A percentile compares a stretch with the other conserved stretches of the same genome.
Evolutionary conservation across 2,329 filamentous ascomycete species (phyloP).

Genomic region (Hypomyces perniciosus): DNA sequence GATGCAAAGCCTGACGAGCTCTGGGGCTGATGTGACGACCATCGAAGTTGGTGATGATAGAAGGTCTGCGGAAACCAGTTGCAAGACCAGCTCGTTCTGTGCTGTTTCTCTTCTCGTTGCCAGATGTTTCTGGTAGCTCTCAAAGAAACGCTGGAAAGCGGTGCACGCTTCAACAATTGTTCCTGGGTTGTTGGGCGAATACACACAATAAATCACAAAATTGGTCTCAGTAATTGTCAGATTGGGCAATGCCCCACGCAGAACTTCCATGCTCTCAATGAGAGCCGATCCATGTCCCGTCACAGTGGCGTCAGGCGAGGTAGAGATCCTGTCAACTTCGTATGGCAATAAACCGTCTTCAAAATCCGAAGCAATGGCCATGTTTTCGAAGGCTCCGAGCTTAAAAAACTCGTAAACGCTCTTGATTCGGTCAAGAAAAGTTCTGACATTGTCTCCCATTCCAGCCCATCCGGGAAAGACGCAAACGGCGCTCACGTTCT

Average conservation of each 20-base stretch:
- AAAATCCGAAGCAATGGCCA: constrained; percentile 35
- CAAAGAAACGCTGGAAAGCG: constrained; percentile 67
- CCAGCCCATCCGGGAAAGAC: constrained; percentile 63
- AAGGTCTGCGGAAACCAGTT: constrained; percentile 65
- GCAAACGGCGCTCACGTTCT: constrained; percentile 65
- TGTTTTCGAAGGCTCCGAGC: constrained; percentile 57
- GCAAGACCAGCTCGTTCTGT: constrained; percentile 65
- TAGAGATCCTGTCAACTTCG: constrained; percentile 41
- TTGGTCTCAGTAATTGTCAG: constrained; percentile 45
- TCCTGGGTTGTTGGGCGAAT: constrained; percentile 56
- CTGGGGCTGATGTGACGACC: constrained; percentile 54
- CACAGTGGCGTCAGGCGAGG: constrained; percentile 34
- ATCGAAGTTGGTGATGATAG: constrained; percentile 58
- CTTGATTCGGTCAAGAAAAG: constrained; percentile 62
- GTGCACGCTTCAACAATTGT: constrained; percentile 65
- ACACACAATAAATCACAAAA: constrained; percentile 71
- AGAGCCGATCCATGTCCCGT: constrained; percentile 40
- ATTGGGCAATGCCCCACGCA: constrained; percentile 41
- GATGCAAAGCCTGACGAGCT: constrained; percentile 59
- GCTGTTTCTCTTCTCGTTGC: constrained; percentile 37
- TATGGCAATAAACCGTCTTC: constrained; percentile 45
- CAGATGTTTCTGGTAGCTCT: constrained; percentile 44
- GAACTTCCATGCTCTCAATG: constrained; percentile 42
- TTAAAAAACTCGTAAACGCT: constrained; percentile 69
- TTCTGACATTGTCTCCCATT: constrained; percentile 52